These are phyloP conservation scores for Xylaria flabelliformis DNA, from an alignment of 495 filamentous ascomycete genomes.

Conservation along the genomic window DNA sequence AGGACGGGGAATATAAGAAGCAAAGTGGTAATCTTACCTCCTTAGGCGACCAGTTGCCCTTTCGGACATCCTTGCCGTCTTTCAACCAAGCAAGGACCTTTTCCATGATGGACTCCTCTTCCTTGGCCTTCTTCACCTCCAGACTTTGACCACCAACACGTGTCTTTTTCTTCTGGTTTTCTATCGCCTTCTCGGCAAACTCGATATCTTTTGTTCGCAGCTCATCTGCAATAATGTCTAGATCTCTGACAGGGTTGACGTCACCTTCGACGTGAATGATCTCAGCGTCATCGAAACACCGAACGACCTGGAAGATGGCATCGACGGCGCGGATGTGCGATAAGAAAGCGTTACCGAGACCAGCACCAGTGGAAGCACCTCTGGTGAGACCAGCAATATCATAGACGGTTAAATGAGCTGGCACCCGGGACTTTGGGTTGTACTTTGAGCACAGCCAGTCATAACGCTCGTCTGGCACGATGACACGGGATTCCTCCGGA, in stretches of 20 bases:
- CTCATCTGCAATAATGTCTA: slow-evolving; percentile 97
- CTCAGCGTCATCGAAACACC: slow-evolving; percentile 98
- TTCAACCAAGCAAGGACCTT: slow-evolving; percentile 83
- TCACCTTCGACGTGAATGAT: slow-evolving; percentile 99
- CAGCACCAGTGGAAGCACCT: slow-evolving; percentile 95
- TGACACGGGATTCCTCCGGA: slow-evolving; percentile 96
- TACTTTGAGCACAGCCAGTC: slow-evolving; percentile 96
- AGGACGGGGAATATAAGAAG: slow-evolving; percentile 31
- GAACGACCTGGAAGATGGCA: slow-evolving; percentile 99
- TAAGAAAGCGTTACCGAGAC: slow-evolving; percentile 97
- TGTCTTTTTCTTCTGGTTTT: slow-evolving; percentile 90
- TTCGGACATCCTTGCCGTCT: slow-evolving; percentile 89
- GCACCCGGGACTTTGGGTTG: slow-evolving; percentile 94
- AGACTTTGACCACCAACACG: slow-evolving; percentile 91
- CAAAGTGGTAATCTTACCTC: slow-evolving; percentile 73
- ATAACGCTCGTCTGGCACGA: slow-evolving; percentile 95
- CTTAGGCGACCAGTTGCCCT: slow-evolving; percentile 88
- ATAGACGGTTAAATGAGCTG: slow-evolving; percentile 97
- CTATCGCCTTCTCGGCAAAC: slow-evolving; percentile 94
- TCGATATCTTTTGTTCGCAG: slow-evolving; percentile 98
- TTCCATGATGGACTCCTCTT: slow-evolving; percentile 91
- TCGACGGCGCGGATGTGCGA: slow-evolving; percentile 99
- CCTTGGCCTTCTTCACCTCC: slow-evolving; percentile 96
- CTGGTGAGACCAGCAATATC: slow-evolving; percentile 98
- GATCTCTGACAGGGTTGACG: slow-evolving; percentile 90